Evolutionary conservation across 768 basidiomycete genomes (phyloP).

Genomic region (Russula sp.): DNA sequence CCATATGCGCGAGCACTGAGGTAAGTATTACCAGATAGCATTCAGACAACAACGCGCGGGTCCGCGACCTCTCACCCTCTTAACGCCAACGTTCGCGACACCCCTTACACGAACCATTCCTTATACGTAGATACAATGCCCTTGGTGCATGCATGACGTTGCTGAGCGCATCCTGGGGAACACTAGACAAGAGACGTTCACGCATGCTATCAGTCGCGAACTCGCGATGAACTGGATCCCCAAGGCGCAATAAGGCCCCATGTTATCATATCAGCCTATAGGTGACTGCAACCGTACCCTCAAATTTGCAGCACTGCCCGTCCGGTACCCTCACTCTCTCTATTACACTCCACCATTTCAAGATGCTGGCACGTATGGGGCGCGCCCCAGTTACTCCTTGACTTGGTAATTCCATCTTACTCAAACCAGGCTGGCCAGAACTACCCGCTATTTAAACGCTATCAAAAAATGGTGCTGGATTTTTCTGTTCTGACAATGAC

Average conservation of each 20-base stretch:
- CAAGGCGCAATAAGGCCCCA: slow-evolving; percentile 41
- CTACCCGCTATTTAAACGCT: slow-evolving; percentile 46
- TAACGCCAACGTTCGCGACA: too few species aligned
- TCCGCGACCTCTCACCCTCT: too few species aligned
- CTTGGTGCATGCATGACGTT: slow-evolving; percentile 4
- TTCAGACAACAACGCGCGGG: too few species aligned
- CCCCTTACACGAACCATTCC: slow-evolving; percentile 8
- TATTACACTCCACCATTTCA: slow-evolving; percentile 69
- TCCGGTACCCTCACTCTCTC: slow-evolving; percentile 42
- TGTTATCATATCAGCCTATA: neutral
- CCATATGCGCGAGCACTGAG: too few species aligned
- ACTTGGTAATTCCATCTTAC: neutral
- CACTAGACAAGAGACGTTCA: slow-evolving; percentile 66
- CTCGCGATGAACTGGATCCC: slow-evolving; percentile 64
- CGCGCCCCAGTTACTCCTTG: slow-evolving; percentile 36
- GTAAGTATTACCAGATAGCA: too few species aligned
- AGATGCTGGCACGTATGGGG: slow-evolving; percentile 61
- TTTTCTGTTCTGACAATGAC: slow-evolving; percentile 63
- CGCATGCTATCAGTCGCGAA: slow-evolving; percentile 69
- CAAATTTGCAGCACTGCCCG: slow-evolving; percentile 27
- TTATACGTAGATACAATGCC: slow-evolving; percentile 3
- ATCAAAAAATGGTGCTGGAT: slow-evolving; percentile 60
- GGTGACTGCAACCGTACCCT: slow-evolving; percentile 37
- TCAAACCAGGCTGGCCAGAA: slow-evolving; percentile 31
- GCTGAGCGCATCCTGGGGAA: slow-evolving; percentile 39